Percentiles rank a stretch among this genome's conserved stretches.
Evolutionary conservation across 352 stramenopile genomes (phyloP).

Genomic region (Phytophthora uliginosa): DNA sequence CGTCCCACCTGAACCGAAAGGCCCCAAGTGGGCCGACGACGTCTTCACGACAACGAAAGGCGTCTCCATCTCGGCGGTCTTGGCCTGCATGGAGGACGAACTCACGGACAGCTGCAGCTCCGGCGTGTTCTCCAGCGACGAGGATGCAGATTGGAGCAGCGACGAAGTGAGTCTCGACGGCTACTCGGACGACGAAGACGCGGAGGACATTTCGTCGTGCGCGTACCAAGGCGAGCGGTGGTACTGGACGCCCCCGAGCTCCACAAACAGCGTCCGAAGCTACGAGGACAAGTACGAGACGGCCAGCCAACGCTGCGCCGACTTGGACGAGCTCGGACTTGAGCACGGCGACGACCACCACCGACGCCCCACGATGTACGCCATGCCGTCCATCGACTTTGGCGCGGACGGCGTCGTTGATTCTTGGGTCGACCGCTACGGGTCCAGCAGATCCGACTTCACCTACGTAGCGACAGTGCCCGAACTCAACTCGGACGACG

Average conservation of each 20-base stretch:
- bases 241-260: constrained; percentile 38
- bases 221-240: constrained; percentile 36
- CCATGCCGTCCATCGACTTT: constrained; percentile 39
- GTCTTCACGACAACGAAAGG: constrained; percentile 34
- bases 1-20: constrained; percentile 34
- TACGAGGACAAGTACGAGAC: constrained; percentile 39
- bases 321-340: constrained; percentile 35
- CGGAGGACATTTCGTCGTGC: background rate
- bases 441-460: constrained; percentile 32
- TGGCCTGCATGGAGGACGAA: constrained; percentile 25
- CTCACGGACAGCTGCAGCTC: constrained; percentile 45
- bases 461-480: constrained; percentile 39
- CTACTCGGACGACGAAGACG: constrained; percentile 23
- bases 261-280: constrained; percentile 28
- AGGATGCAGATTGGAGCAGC: constrained; percentile 35
- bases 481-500: constrained; percentile 13
- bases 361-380: constrained; percentile 40
- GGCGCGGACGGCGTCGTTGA: constrained; percentile 18
- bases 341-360: constrained; percentile 30
- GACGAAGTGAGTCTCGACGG: constrained; percentile 36
- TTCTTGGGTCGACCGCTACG: constrained; percentile 39
- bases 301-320: constrained; percentile 24
- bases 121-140: constrained; percentile 32
- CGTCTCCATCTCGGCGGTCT: constrained; percentile 11
- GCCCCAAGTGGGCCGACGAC: constrained; percentile 37